A percentile compares a stretch with the other conserved stretches of the same genome.
These are phyloP conservation scores for Talaromyces adpressus DNA, from an alignment of 495 filamentous ascomycete genomes.

Conservation along the genomic window DNA sequence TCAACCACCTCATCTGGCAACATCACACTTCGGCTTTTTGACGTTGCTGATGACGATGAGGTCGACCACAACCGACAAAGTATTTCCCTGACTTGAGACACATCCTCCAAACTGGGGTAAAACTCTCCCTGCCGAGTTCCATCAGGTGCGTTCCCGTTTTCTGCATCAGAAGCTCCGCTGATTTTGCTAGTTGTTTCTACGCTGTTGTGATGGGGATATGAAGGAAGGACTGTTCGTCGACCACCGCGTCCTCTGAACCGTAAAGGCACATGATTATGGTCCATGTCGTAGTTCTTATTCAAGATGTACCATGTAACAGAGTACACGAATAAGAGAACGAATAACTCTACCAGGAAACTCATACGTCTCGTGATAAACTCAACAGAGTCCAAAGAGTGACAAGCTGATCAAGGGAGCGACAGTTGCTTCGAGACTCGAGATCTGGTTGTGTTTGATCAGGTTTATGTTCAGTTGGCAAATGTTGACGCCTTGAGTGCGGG, in stretches of 20 bases:
- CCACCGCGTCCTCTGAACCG: not conserved
- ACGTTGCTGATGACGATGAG: slow-evolving; percentile 32
- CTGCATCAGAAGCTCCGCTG: not conserved
- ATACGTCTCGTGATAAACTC: not conserved
- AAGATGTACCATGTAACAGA: not conserved
- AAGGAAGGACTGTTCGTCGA: slow-evolving; percentile 1
- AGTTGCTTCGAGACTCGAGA: not conserved
- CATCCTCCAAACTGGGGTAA: slow-evolving; percentile 26
- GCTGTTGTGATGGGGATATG: not conserved
- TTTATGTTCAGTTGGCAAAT: not conserved
- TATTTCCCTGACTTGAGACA: slow-evolving; percentile 27
- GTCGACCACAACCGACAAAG: slow-evolving; percentile 24
- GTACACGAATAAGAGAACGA: not conserved
- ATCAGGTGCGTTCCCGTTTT: not conserved
- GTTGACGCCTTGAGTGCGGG: not conserved
- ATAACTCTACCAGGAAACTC: not conserved
- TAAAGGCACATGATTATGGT: not conserved
- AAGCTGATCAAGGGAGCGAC: not conserved
- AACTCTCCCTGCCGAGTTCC: slow-evolving; percentile 8
- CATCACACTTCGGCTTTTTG: slow-evolving; percentile 16
- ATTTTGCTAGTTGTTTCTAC: slow-evolving; percentile 4
- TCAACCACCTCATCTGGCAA: slow-evolving; percentile 62
- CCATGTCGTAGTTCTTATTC: not conserved
- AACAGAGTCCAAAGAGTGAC: not conserved
- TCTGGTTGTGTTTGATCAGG: too few relatives aligned